Base-by-base conservation (phyloP, 2,329 filamentous ascomycete species). In the Colletotrichum sublineola region DNA sequence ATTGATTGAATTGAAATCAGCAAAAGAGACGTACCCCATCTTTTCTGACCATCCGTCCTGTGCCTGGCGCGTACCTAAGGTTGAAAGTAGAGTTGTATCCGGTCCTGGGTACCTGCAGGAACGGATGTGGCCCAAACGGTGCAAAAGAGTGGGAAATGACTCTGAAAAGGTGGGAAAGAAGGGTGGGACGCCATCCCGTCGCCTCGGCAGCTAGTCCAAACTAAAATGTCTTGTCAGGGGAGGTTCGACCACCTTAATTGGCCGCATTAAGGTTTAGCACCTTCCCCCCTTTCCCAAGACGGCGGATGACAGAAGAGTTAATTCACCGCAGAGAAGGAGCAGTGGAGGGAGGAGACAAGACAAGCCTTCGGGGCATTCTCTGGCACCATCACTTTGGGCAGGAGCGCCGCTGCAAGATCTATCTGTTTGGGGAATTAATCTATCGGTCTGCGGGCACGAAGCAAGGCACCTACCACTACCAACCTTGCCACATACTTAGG, bases 231-330 rank as follows among this genome's bases (percentile, higher is more conserved):
- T 63, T 55, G 63, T 61, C 69, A 69, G 61, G 70, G 58, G 31
- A 64, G 46, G 53, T 61, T 55, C 61, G 36, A 65, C 66, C 53
- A 69, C 52, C 60, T 69, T 72, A 64, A 72, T 69, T 72, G 70
- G 66, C 60, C 11, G 33, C 40, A 52, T 42, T 70, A 72, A 72
- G 66, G 66, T 70, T 72, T 72, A 72, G 70, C 55, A 69, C 38
- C 29, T 29, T 29, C 31, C 36, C 36, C 55, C 36, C 14, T 5
- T n/a, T 48, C 38, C 58, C 46, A 36, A 70, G 60, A 72, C 66
- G 52, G 69, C 66, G 69, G 66, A 50, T 40, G 68, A 40, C 69
- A 58, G 69, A 38, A 53, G 64, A 18, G 60, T 64, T 50, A 64
- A 72, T 64, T 55, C 60, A 53, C 38, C 29, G 15, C 33, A 24